Conservation (phyloP, 495 filamentous ascomycete species). For the Penicillium egyptiacum region DNA sequence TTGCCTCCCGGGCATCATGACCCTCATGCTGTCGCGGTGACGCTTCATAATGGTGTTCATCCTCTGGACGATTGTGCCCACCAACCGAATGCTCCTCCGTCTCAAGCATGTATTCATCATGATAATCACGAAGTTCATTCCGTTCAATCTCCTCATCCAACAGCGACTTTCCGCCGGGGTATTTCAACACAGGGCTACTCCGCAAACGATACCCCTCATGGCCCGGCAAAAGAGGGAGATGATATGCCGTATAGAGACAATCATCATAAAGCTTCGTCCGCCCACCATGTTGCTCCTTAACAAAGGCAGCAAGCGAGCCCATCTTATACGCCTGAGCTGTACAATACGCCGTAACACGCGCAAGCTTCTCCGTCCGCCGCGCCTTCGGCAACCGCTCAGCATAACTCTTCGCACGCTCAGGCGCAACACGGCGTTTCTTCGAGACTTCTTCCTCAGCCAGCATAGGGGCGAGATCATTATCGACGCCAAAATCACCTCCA, state of each 20-base stretch:
- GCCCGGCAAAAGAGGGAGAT: conserved; percentile 83
- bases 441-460: conserved; percentile 76
- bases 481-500: conserved; percentile 51
- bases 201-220: conserved; percentile 80
- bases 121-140: conserved; percentile 84
- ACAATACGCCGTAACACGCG: conserved; percentile 92
- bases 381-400: conserved; percentile 92
- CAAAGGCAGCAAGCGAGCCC: conserved; percentile 79
- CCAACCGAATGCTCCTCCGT: conserved; percentile 44
- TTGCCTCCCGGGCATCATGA: conserved; percentile 15
- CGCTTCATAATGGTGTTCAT: conserved; percentile 32
- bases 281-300: conserved; percentile 85
- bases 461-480: conserved; percentile 68
- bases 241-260: conserved; percentile 93
- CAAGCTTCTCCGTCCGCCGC: conserved; percentile 79
- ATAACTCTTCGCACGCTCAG: conserved; percentile 82
- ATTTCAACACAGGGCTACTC: conserved; percentile 89
- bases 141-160: conserved; percentile 96
- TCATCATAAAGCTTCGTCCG: conserved; percentile 99
- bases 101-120: conserved; percentile 80
- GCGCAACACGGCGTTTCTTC: conserved; percentile 56
- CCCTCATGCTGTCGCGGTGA: conserved; percentile 19
- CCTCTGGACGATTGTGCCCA: conserved; percentile 32
- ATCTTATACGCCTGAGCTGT: conserved; percentile 92
- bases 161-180: conserved; percentile 86